Conservation (phyloP, 2,329 filamentous ascomycete genomes). For the Zalaria sp. region DNA sequence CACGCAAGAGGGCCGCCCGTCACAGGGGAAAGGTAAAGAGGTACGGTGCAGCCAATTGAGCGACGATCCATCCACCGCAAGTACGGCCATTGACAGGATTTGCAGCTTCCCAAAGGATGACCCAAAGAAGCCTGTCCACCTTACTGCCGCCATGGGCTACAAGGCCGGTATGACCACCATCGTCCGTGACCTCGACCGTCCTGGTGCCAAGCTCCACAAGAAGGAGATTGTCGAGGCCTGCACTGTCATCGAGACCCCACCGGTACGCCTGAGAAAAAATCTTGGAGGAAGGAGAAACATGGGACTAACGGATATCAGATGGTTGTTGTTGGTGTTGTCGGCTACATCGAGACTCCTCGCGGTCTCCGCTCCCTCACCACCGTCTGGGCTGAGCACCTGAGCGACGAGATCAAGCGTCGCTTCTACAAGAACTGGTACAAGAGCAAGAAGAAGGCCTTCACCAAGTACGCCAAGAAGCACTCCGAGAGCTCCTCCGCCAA, state of each 20-base stretch:
- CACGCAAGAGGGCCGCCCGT: conserved; percentile 73
- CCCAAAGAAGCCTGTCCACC: conserved; percentile 97
- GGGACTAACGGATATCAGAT: conserved; percentile 46
- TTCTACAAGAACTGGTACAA: conserved; percentile 99
- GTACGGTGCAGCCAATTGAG: conserved; percentile 38
- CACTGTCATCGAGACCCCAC: conserved; percentile 81
- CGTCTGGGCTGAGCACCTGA: conserved; percentile 98
- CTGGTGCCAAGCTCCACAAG: conserved; percentile 99
- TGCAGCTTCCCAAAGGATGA: conserved; percentile 98
- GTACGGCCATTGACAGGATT: conserved; percentile 1
- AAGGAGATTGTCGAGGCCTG: conserved; percentile 89
- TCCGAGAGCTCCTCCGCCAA: conserved; percentile 81
- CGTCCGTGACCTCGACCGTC: conserved; percentile 97
- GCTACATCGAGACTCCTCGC: conserved; percentile 99
- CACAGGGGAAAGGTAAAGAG: conserved; percentile 98
- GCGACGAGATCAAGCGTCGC: conserved; percentile 96
- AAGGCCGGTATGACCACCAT: conserved; percentile 99
- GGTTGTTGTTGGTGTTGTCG: conserved; percentile 98
- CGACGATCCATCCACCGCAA: not conserved
- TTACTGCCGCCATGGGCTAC: conserved; percentile 97
- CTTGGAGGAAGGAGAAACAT: conserved; percentile 6
- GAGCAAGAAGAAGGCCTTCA: conserved; percentile 99
- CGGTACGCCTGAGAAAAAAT: conserved; percentile 46
- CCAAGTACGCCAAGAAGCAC: conserved; percentile 99
- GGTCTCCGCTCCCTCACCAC: conserved; percentile 98